A percentile compares a stretch with the other conserved stretches of the same genome.
Evolutionary conservation across 139 green algal species (phyloP).

Genomic region (Yamagishiella unicocca): DNA sequence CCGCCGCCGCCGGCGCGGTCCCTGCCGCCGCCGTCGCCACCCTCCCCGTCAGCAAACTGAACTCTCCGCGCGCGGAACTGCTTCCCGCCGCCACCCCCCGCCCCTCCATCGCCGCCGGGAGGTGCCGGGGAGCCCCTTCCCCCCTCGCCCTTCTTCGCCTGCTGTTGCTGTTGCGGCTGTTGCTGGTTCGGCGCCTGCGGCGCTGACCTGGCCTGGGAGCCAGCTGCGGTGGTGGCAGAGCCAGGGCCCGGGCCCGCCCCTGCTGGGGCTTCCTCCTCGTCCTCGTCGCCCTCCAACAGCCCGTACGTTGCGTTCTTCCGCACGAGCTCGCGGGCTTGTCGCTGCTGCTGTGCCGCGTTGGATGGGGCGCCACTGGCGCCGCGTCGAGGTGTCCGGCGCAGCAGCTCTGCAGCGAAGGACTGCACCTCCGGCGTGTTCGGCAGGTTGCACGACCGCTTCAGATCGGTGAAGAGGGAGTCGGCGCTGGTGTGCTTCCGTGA

Average conservation of each 20-base stretch:
- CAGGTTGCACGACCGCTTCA: slow-evolving; percentile 63
- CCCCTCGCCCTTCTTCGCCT: slow-evolving; percentile 30
- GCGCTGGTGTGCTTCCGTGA: slow-evolving; percentile 59
- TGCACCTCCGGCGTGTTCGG: slow-evolving; percentile 48
- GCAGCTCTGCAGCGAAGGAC: slow-evolving; percentile 75
- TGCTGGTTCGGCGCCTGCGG: too few relatives aligned
- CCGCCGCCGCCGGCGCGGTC: neutral
- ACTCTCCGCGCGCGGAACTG: slow-evolving; percentile 35
- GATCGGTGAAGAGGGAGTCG: slow-evolving; percentile 49
- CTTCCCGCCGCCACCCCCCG: slow-evolving; percentile 2
- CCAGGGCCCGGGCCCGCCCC: neutral
- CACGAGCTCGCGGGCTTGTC: slow-evolving; percentile 59
- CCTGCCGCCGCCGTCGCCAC: slow-evolving; percentile 3
- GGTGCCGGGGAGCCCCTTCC: too few relatives aligned
- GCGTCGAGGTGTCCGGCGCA: slow-evolving; percentile 58
- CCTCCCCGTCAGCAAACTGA: slow-evolving; percentile 24
- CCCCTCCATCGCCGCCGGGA: neutral
- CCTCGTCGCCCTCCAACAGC: slow-evolving; percentile 69
- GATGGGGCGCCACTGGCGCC: neutral
- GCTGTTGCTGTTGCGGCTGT: slow-evolving; percentile 20
- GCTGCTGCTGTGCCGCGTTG: slow-evolving; percentile 47
- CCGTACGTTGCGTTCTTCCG: slow-evolving; percentile 69
- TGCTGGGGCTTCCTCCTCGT: slow-evolving; percentile 46
- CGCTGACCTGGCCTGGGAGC: too few relatives aligned
- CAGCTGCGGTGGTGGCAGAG: too few relatives aligned